Evolutionary conservation across 169 alveolate species (phyloP).

Genomic region (Pseudocohnilembus persalinus): DNA sequence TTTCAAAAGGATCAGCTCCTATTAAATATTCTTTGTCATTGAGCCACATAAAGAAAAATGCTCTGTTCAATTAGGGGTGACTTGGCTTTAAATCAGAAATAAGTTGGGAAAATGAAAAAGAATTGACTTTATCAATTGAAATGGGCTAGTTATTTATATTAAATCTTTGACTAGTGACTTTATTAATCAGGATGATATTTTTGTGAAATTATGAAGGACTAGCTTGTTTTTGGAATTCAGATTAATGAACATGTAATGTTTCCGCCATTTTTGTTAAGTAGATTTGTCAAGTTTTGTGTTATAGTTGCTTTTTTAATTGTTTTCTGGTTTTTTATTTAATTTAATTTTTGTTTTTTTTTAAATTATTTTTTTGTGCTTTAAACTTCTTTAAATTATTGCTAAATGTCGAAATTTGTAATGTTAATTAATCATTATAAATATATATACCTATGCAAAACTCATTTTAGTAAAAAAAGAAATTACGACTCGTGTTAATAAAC

Average conservation of each 20-base stretch:
- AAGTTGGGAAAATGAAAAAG: not conserved
- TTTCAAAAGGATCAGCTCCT: not conserved
- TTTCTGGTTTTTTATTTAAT: too few relatives aligned
- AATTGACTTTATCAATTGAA: not conserved
- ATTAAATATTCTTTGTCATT: not conserved
- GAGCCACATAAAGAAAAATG: not conserved
- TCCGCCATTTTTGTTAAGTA: not conserved
- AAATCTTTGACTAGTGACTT: not conserved
- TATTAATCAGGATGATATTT: not conserved
- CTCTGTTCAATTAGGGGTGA: not conserved
- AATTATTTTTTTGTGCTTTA: too few relatives aligned
- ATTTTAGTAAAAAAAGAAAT: too few relatives aligned
- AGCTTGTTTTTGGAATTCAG: not conserved
- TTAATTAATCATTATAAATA: too few relatives aligned
- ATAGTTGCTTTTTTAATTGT: not conserved
- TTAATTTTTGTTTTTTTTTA: not conserved
- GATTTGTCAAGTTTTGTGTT: too few relatives aligned
- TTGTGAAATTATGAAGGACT: not conserved
- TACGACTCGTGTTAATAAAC: too few relatives aligned
- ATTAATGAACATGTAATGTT: not conserved
- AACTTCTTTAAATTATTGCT: too few relatives aligned
- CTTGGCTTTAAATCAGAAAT: not conserved
- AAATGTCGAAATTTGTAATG: too few relatives aligned
- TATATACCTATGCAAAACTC: too few relatives aligned
- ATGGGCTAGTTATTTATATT: not conserved